Conservation (phyloP, 805 yeast genomes). For the Candida palmyrensis region DNA sequence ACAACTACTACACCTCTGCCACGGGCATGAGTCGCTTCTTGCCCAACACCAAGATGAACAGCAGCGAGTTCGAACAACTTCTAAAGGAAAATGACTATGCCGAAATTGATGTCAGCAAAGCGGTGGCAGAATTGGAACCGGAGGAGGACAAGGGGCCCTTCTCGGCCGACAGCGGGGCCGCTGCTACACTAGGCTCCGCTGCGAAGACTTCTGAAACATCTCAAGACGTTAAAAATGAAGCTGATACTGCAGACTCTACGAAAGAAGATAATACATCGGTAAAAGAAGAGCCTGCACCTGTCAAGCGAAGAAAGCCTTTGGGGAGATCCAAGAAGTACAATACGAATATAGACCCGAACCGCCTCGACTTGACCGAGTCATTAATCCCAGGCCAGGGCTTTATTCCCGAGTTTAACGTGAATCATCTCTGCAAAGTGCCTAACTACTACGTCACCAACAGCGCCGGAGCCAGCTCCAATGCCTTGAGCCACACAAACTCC, state of each 20-base stretch:
- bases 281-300: conserved; percentile 1
- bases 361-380: conserved; percentile 33
- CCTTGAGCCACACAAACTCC: neutral
- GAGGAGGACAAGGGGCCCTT: conserved; percentile 2
- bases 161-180: conserved; percentile 4
- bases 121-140: conserved; percentile 4
- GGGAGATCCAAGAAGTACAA: conserved; percentile 27
- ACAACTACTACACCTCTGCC: conserved; percentile 31
- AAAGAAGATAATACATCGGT: too few relatives aligned
- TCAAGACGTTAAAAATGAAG: too few relatives aligned
- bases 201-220: too few relatives aligned
- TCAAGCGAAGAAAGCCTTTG: conserved; percentile 18
- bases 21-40: conserved; percentile 16
- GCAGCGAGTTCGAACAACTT: conserved; percentile 30
- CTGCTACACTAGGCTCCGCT: neutral
- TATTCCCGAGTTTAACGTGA: conserved; percentile 37
- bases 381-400: conserved; percentile 41
- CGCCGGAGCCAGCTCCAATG: conserved; percentile 3
- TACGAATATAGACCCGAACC: conserved; percentile 33
- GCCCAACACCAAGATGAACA: conserved; percentile 24
- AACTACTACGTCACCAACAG: conserved; percentile 33
- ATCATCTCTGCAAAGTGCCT: conserved; percentile 37
- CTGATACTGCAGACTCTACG: too few relatives aligned
- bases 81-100: conserved; percentile 24
- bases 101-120: conserved; percentile 11